Evolutionary conservation across 2,329 filamentous ascomycete genomes (phyloP), one percentile per base, ranked within the genome.

Genomic region (Neofusicoccum cordaticola): DNA sequence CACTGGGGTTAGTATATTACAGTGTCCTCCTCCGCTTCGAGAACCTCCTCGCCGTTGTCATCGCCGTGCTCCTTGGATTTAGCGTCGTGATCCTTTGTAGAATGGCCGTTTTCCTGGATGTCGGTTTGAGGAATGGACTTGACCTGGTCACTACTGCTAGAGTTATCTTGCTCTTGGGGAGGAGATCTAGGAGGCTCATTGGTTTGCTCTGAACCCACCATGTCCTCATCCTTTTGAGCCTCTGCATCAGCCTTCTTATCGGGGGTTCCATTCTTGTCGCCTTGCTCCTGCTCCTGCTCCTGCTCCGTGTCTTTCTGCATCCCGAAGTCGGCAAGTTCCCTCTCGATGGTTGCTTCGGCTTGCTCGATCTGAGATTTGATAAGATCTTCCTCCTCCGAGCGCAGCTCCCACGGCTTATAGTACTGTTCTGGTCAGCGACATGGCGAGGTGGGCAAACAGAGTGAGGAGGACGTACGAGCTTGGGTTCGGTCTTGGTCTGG

Each of bases 21-120:
- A 70, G 90, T 93, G 72, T 97, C 93, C 80, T 97, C 93, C 66
- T 92, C 91, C 63, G 90, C 91, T 76, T 92, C 90, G 62, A 95
- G 88, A 69, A 96, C 84, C 64, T 94, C 88, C 72, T 93, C 91
- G 62, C 87, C 90, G 58, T 85, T 84, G 67, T 92, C 88, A 71
- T 93, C 71, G 67, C 42, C 65, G 69, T 70, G 69, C 56, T 65
- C 63, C 37, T 65, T 67, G 48, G 62, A 34, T 12, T 71, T 67
- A 65, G 65, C 65, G 65, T 69, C 68, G 67, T 74, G 69, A 60
- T 69, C 70, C 13, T 71, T 70, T 48, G 70, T 68, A n/a, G 41
- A 17, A 37, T 47, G 41, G 34, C 42, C 56, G 56, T 60, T 60
- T 22, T 45, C 42, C 66, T 72, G 71, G 66, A 68, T 67, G 65